These are phyloP conservation scores for Amaranthus palmeri DNA, from an alignment of 148 eudicot species.

Conservation along the genomic window DNA sequence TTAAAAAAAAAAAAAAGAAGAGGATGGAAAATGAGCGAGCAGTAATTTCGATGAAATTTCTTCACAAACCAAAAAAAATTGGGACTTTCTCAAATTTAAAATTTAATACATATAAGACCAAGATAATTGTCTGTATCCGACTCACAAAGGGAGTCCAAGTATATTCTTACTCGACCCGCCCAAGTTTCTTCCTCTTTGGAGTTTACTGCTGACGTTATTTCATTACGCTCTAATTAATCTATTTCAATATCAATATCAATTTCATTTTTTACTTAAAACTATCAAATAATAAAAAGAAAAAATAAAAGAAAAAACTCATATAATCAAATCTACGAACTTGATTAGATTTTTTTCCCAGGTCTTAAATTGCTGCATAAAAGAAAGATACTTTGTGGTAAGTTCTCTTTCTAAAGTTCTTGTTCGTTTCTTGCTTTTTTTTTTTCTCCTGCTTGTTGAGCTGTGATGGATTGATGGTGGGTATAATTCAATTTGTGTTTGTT, in stretches of 20 bases:
- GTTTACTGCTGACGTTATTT: not conserved
- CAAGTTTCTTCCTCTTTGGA: constrained; percentile 7
- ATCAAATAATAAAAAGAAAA: not conserved
- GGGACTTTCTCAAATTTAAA: not conserved
- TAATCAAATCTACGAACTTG: not conserved
- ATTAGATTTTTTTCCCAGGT: not conserved
- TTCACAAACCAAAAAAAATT: too few relatives aligned
- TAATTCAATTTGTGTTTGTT: not conserved
- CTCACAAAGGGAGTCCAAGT: constrained; percentile 13
- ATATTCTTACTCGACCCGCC: constrained; percentile 25
- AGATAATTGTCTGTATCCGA: not conserved
- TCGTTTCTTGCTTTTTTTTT: not conserved
- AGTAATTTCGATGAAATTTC: constrained; percentile 12
- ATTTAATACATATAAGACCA: not conserved
- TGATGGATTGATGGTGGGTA: constrained; percentile 3
- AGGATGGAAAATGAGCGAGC: not conserved
- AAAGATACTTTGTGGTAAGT: not conserved
- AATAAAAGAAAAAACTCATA: not conserved
- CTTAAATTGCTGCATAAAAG: not conserved
- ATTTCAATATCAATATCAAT: not conserved
- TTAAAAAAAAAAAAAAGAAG: too few relatives aligned
- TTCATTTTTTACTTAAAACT: not conserved
- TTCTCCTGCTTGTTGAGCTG: constrained; percentile 15
- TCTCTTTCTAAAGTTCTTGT: not conserved
- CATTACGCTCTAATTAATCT: not conserved